Base-by-base conservation (phyloP, 2,329 filamentous ascomycete species). In the Curvularia verruculosa region DNA sequence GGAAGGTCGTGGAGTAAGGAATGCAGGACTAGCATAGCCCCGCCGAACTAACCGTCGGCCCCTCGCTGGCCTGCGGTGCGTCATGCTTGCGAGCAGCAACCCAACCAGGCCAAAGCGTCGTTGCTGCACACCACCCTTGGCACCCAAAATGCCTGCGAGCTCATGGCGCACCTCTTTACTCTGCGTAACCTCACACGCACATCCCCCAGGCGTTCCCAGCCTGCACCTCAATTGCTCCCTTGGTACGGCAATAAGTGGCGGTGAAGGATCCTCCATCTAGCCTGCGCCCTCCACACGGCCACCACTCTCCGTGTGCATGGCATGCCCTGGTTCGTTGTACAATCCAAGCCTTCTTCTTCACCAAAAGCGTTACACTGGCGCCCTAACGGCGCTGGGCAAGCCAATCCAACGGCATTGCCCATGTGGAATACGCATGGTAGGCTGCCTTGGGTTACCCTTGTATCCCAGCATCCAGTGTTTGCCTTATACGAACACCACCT, bases 391-490 rank as follows among this genome's bases (percentile, higher is more conserved):
- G 49, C 39, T 55, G 48, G 56, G 64, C 67, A 65, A 67, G 62
- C 66, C 67, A 67, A 67, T 67, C 70, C 67, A 65, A 63, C 64
- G 65, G 68, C 65, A 70, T 48, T 63, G 64, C 60, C 69, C 71
- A 74, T 72, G 69, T 67, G 64, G 64, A 50, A 41, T 58, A 56
- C 66, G 64, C 65, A 63, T 69, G 66, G 66, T 66, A 60, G 61
- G 60, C 66, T 59, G 55, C n/a, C 54, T 39, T 37, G 41, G 57
- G 59, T 59, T 56, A 63, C 52, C 26, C 63, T 64, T 18, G 63
- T 63, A 68, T n/a, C 69, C 59, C 31, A 50, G 13, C 43, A 44
- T 54, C 56, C 52, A 37, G 54, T 49, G 58, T 58, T 46, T 62
- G 13, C 40, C 21, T 10, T 26, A 26, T 19, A 43, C n/a, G 40